Percentiles rank a stretch among this genome's conserved stretches.
phyloP scores from a whole-genome alignment of 2,329 filamentous ascomycete species.

The Sporothrix euskadiensis region DNA sequence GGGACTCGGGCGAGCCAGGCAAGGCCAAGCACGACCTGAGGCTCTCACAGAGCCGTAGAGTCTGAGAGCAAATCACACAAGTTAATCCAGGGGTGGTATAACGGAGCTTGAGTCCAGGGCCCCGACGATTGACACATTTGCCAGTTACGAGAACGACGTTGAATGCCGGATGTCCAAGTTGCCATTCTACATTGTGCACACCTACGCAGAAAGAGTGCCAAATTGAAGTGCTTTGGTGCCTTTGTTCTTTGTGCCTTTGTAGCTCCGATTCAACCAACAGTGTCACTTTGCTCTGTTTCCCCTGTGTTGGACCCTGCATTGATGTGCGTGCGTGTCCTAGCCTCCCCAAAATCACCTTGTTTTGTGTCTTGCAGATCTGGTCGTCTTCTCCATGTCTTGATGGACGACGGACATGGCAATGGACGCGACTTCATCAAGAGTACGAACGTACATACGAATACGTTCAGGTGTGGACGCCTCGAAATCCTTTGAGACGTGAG shows the following conservation, averaged over 20 bases:
- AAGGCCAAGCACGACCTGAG: not conserved
- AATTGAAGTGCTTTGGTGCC: not conserved
- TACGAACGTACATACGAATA: not conserved
- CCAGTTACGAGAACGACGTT: not conserved
- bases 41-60: not conserved
- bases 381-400: not conserved
- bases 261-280: not conserved
- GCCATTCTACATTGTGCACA: too few relatives aligned
- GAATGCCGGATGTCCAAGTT: not conserved
- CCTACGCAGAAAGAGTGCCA: not conserved
- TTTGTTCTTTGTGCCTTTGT: not conserved
- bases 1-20: not conserved
- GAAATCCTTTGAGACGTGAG: not conserved
- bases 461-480: not conserved
- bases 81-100: not conserved
- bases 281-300: not conserved
- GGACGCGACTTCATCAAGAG: not conserved
- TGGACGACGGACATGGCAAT: not conserved
- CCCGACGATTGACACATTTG: conserved; percentile 1
- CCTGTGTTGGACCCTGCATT: not conserved
- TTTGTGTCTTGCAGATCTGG: not conserved
- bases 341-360: not conserved
- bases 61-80: not conserved
- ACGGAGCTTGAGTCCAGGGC: not conserved
- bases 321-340: not conserved